These are phyloP conservation scores for Obba rivulosa DNA, from an alignment of 768 basidiomycete species.

Conservation along the genomic window DNA sequence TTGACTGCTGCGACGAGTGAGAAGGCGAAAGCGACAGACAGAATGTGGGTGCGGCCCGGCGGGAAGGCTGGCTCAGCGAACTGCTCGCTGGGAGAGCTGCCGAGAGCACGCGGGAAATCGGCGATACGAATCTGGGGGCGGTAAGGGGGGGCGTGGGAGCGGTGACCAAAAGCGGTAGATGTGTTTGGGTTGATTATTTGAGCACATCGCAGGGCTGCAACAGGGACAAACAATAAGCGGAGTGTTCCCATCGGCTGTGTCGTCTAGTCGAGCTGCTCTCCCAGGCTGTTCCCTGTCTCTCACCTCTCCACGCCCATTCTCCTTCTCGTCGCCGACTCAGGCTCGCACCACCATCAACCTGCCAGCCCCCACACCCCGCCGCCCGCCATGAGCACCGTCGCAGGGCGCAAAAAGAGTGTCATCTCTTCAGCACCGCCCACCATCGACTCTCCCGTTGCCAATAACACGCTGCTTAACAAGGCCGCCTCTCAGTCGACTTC, in stretches of 20 bases:
- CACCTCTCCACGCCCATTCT: constrained; percentile 3
- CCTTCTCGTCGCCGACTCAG: constrained; percentile 9
- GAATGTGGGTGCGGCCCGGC: too few species aligned
- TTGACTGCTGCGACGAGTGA: too few species aligned
- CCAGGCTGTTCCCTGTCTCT: constrained; percentile 10
- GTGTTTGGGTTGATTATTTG: not conserved
- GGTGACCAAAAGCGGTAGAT: not conserved
- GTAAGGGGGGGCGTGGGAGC: not conserved
- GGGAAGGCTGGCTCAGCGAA: too few species aligned
- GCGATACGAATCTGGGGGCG: not conserved
- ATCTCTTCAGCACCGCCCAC: constrained; percentile 47
- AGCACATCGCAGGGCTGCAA: not conserved
- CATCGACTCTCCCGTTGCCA: constrained; percentile 70
- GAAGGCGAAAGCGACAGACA: too few species aligned
- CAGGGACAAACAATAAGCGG: constrained; percentile 4
- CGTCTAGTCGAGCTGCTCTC: constrained; percentile 5
- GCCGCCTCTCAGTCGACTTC: constrained; percentile 82
- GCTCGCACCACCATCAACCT: constrained; percentile 5
- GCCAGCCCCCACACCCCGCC: constrained; percentile 4
- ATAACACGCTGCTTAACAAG: constrained; percentile 88
- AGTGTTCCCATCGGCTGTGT: constrained; percentile 5
- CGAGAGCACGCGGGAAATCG: not conserved
- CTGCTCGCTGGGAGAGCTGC: not conserved
- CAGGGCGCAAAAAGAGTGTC: constrained; percentile 45
- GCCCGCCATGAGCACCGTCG: constrained; percentile 41